Conservation (phyloP, 2,329 filamentous ascomycete genomes). For the Ascochyta lentis region DNA sequence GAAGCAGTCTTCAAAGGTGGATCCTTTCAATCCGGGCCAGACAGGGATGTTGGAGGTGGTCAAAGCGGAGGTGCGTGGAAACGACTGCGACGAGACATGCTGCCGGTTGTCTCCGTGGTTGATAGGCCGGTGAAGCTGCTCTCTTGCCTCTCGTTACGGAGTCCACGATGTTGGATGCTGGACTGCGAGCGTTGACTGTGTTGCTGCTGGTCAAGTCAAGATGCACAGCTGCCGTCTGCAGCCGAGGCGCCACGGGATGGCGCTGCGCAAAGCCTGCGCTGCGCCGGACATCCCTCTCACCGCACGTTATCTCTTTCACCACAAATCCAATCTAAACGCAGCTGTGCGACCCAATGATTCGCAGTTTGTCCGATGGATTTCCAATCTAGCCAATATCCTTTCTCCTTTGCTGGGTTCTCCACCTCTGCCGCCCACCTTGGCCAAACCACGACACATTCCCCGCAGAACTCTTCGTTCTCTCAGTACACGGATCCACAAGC, state of each 20-base stretch:
- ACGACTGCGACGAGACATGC: slow-evolving; percentile 16
- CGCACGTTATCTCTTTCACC: slow-evolving; percentile 43
- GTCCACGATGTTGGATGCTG: slow-evolving; percentile 1
- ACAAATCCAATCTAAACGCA: slow-evolving; percentile 48
- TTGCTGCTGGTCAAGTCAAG: slow-evolving; percentile 4
- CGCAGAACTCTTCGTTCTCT: slow-evolving; percentile 37
- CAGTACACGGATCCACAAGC: slow-evolving; percentile 42
- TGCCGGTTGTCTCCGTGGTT: slow-evolving; percentile 13
- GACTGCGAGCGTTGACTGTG: slow-evolving; percentile 1
- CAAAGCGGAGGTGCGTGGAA: slow-evolving; percentile 23
- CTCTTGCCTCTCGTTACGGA: background rate
- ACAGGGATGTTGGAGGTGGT: slow-evolving; percentile 26
- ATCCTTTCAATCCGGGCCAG: slow-evolving; percentile 7
- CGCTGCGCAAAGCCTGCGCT: slow-evolving; percentile 11
- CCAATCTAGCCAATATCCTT: slow-evolving; percentile 39
- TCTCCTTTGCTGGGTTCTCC: slow-evolving; percentile 41
- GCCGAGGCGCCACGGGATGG: slow-evolving; percentile 5
- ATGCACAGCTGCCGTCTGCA: slow-evolving; percentile 11
- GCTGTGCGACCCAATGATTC: slow-evolving; percentile 50
- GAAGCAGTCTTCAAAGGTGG: slow-evolving; percentile 29
- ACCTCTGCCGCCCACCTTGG: slow-evolving; percentile 37
- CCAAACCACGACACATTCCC: slow-evolving; percentile 34
- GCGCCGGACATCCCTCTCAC: slow-evolving; percentile 38
- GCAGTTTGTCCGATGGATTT: slow-evolving; percentile 47
- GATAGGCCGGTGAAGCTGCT: slow-evolving; percentile 7